A percentile compares a stretch with the other conserved stretches of the same genome.
phyloP scores from a whole-genome alignment of 2,329 filamentous ascomycete species.

The Herpotrichia juniperi region DNA sequence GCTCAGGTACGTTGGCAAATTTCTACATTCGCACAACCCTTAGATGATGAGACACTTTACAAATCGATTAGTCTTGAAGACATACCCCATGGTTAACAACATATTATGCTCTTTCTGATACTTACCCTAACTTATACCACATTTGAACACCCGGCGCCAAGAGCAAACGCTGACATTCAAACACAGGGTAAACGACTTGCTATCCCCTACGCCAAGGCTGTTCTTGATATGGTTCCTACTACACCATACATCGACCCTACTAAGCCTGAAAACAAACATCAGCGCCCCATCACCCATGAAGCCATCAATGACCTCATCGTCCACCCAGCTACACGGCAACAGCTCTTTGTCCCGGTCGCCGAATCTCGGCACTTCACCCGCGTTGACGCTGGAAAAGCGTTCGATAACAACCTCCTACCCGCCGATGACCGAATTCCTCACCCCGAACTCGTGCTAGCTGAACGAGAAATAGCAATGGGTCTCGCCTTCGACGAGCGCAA shows the following conservation, averaged over 20 bases:
- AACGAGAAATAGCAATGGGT: constrained; percentile 44
- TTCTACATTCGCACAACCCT: constrained; percentile 9
- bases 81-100: constrained; percentile 84
- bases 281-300: constrained; percentile 58
- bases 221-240: constrained; percentile 78
- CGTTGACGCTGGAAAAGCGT: constrained; percentile 67
- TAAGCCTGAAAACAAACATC: constrained; percentile 31
- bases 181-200: constrained; percentile 77
- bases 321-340: constrained; percentile 59
- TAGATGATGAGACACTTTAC: constrained; percentile 71
- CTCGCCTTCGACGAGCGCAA: constrained; percentile 41
- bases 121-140: not conserved
- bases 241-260: constrained; percentile 55
- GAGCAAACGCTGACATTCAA: constrained; percentile 23
- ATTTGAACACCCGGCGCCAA: not conserved
- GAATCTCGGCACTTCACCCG: constrained; percentile 70
- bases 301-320: constrained; percentile 69
- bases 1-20: constrained; percentile 67
- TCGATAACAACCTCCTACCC: constrained; percentile 63
- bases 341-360: constrained; percentile 68
- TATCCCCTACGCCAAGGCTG: constrained; percentile 74
- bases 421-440: constrained; percentile 69
- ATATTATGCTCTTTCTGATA: constrained; percentile 76
- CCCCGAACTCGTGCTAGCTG: constrained; percentile 60
- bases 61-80: constrained; percentile 99